Evolutionary conservation across 164 flowering plant species (phyloP).

Genomic region (Cinnamomum micranthum): DNA sequence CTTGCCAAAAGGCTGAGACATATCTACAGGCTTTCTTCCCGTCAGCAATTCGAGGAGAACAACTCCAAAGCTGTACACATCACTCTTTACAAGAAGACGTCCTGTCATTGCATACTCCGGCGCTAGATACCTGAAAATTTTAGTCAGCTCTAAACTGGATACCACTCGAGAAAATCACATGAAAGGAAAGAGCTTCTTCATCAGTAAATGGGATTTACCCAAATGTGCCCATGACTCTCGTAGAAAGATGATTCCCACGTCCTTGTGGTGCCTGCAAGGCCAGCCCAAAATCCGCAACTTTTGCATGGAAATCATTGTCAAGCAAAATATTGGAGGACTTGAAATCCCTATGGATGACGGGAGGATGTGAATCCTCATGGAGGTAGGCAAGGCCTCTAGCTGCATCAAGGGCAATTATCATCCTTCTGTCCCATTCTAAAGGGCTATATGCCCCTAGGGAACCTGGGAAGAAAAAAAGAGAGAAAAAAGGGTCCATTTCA

Average conservation of each 20-base stretch:
- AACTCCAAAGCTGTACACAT: slow-evolving; percentile 97
- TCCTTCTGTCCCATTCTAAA: slow-evolving; percentile 91
- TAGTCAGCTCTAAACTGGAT: background rate
- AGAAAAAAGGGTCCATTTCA: background rate
- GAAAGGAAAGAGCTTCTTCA: slow-evolving; percentile 1
- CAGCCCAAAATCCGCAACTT: slow-evolving; percentile 97
- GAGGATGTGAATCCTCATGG: slow-evolving; percentile 96
- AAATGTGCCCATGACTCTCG: slow-evolving; percentile 98
- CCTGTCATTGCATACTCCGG: slow-evolving; percentile 99
- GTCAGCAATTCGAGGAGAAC: slow-evolving; percentile 93
- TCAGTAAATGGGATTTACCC: slow-evolving; percentile 47
- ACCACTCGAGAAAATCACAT: background rate
- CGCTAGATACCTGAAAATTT: slow-evolving; percentile 76
- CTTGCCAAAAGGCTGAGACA: slow-evolving; percentile 94
- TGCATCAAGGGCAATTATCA: slow-evolving; percentile 99
- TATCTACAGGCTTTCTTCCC: slow-evolving; percentile 94
- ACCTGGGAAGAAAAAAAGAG: slow-evolving; percentile 42
- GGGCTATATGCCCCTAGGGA: slow-evolving; percentile 81
- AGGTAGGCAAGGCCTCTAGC: slow-evolving; percentile 97
- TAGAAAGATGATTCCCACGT: slow-evolving; percentile 69
- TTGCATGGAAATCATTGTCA: slow-evolving; percentile 86
- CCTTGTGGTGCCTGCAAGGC: slow-evolving; percentile 98
- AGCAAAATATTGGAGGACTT: slow-evolving; percentile 96
- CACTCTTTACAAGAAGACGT: slow-evolving; percentile 92
- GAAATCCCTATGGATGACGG: slow-evolving; percentile 96